Conservation (phyloP, 2,329 filamentous ascomycete species). For the Tolypocladium tropicale region DNA sequence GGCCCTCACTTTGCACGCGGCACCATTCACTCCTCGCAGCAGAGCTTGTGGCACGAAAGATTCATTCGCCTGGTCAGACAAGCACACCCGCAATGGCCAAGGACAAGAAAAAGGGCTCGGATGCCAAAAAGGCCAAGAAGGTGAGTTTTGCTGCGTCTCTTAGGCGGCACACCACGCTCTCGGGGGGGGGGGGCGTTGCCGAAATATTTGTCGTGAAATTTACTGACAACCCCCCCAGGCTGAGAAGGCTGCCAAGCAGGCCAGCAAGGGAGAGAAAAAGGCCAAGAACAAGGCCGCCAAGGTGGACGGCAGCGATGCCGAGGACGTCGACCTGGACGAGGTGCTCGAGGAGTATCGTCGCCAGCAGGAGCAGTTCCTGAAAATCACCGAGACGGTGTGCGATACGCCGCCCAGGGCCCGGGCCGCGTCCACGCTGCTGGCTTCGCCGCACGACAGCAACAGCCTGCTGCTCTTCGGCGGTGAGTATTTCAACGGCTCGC, state of each 20-base stretch:
- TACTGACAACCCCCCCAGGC: conserved; percentile 22
- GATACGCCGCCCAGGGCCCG: conserved; percentile 66
- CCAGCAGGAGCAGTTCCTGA: conserved; percentile 87
- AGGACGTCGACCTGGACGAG: conserved; percentile 86
- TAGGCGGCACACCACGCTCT: not conserved
- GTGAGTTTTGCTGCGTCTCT: conserved; percentile 15
- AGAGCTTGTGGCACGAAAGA: not conserved
- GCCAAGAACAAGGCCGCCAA: conserved; percentile 60
- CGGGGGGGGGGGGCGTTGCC: not conserved
- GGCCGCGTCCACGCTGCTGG: conserved; percentile 71
- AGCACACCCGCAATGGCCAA: conserved; percentile 32
- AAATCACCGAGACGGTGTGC: conserved; percentile 73
- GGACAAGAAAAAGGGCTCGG: conserved; percentile 39
- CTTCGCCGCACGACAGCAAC: conserved; percentile 76
- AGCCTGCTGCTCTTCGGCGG: conserved; percentile 88
- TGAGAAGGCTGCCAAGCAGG: conserved; percentile 67
- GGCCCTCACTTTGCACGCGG: not conserved
- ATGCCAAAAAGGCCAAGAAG: conserved; percentile 41
- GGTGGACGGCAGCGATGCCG: conserved; percentile 72
- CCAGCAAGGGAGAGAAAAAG: conserved; percentile 85
- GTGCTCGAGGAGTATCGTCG: conserved; percentile 89
- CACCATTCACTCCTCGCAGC: not conserved
- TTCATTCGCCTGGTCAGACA: not conserved
- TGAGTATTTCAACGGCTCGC: conserved; percentile 87
- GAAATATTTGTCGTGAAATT: not conserved